Base-by-base conservation (phyloP, 2,329 filamentous ascomycete genomes). In the Botrytis squamosa region DNA sequence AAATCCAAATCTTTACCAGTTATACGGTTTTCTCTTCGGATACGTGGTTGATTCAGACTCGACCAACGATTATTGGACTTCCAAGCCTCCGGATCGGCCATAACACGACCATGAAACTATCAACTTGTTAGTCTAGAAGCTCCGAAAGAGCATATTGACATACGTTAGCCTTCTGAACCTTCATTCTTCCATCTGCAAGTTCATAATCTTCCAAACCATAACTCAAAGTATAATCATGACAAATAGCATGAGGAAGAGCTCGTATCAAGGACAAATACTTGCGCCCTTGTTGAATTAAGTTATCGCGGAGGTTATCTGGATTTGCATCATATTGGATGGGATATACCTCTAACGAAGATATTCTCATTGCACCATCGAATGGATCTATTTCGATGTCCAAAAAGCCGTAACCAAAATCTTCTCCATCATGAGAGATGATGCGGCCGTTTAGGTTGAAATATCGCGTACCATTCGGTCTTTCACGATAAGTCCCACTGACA, bases 211-310 rank as follows among this genome's bases (percentile, higher is more conserved):
- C 52, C 12, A 72, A 36, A 25, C 46, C 59, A 64, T 25, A 65
- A 22, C 4, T 9, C 18, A 29, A 12, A 25, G 70, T 72, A 22
- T 65, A 72, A 4, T 65, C 49, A 16, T 66, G 62, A 38, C 62
- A 72, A 14, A 65, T 2, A n/a, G 49, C 25, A 2, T 7, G 49
- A 42, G 40, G 42, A 20, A 22, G 44, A 38, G 63, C 22, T 65
- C 25, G 57, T 18, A 65, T 64, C 60, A 72, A 72, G 33, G 44
- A 40, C n/a, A 66, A 20, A 49, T 71, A 71, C 33, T 63, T 71
- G n/a, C 44, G 55, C 38, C 57, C 57, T 63, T 22, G 59, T 46
- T 55, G 38, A 8, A 71, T 71, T 18, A 71, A 49, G n/a, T 49
- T 59, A 10, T 71, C 38, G 0, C 42, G 40, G 20, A 63, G 4